Evolutionary conservation across 805 yeast species (phyloP).

Genomic region (Cyberlindnera nakhonratchasimensis): DNA sequence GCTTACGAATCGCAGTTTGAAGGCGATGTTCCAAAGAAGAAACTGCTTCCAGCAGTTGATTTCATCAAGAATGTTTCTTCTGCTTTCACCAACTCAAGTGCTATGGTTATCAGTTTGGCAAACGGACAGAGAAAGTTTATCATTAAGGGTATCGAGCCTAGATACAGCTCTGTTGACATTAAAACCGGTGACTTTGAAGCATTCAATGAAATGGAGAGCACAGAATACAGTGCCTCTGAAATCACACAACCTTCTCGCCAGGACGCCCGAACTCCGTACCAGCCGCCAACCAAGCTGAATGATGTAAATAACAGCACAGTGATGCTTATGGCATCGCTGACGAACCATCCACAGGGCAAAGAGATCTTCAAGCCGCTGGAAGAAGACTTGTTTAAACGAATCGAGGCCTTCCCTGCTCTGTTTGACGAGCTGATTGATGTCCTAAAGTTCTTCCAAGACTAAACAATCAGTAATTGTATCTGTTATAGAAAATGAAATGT

Average conservation of each 20-base stretch:
- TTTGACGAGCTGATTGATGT: slow-evolving; percentile 27
- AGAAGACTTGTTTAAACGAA: slow-evolving; percentile 31
- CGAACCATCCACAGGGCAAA: slow-evolving; percentile 31
- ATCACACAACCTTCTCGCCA: slow-evolving; percentile 13
- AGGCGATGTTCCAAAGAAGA: slow-evolving; percentile 47
- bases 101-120: slow-evolving; percentile 78
- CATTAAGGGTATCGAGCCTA: slow-evolving; percentile 91
- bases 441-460: slow-evolving; percentile 21
- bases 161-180: slow-evolving; percentile 52
- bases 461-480: neutral
- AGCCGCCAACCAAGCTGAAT: slow-evolving; percentile 33
- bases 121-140: slow-evolving; percentile 76
- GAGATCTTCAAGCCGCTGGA: slow-evolving; percentile 32
- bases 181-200: slow-evolving; percentile 45
- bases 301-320: slow-evolving; percentile 40
- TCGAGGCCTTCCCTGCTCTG: slow-evolving; percentile 35
- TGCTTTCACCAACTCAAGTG: slow-evolving; percentile 84
- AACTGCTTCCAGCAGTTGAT: slow-evolving; percentile 89
- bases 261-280: slow-evolving; percentile 18
- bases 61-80: slow-evolving; percentile 90
- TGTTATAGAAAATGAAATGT: neutral
- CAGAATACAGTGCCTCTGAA: slow-evolving; percentile 1
- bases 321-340: slow-evolving; percentile 34
- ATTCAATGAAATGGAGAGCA: slow-evolving; percentile 12
- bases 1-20: slow-evolving; percentile 87